Percentiles rank a stretch among this genome's conserved stretches.
phyloP scores from a whole-genome alignment of 73 alveolate genomes.

The Uronychia binucleata region DNA sequence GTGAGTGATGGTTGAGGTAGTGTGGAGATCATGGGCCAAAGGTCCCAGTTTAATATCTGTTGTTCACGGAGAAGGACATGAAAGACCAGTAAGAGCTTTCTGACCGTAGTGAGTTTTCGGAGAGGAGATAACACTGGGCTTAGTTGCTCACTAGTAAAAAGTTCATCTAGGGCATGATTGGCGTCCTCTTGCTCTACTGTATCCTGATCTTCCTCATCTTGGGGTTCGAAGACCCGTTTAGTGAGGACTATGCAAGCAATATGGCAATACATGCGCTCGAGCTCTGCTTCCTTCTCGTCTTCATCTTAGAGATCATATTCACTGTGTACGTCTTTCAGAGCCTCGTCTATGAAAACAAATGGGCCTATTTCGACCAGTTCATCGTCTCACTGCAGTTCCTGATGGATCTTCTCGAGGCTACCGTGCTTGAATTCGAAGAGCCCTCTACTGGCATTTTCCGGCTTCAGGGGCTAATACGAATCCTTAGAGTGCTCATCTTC shows the following conservation, averaged over 20 bases:
- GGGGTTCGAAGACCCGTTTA: background rate
- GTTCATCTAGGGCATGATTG: background rate
- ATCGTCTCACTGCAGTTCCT: background rate
- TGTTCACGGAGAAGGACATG: too few relatives aligned
- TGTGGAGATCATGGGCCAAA: too few relatives aligned
- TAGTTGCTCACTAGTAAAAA: background rate
- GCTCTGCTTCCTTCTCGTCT: background rate
- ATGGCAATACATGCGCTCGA: background rate
- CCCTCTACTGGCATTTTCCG: background rate
- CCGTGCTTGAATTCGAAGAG: background rate
- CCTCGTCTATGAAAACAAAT: background rate
- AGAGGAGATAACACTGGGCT: too few relatives aligned
- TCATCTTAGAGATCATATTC: background rate
- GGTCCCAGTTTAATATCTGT: too few relatives aligned
- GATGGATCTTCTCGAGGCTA: background rate
- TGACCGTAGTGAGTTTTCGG: too few relatives aligned
- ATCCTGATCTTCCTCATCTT: background rate
- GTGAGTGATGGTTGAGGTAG: too few relatives aligned
- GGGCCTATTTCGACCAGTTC: background rate
- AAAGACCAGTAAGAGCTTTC: too few relatives aligned
- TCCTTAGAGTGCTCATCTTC: background rate
- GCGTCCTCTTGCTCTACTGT: background rate
- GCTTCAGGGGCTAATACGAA: slow-evolving; percentile 1
- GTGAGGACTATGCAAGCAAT: background rate
- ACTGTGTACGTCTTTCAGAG: background rate